phyloP scores from a whole-genome alignment of 441 rosid genomes.

The Jatropha podagrica region DNA sequence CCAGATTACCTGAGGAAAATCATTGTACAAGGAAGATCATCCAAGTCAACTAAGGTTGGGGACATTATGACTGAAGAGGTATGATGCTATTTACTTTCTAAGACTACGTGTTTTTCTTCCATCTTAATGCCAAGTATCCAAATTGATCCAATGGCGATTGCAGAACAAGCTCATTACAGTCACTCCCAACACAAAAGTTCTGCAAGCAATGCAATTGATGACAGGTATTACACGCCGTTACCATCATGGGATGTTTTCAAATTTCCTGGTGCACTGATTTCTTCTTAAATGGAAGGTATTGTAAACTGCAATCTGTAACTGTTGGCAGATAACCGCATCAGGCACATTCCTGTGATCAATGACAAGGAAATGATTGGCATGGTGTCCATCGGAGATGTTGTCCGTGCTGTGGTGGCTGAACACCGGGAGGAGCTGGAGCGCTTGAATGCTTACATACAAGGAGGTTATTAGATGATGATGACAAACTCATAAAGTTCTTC shows the following conservation, averaged over 20 bases:
- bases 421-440: slow-evolving; percentile 89
- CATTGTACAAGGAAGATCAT: slow-evolving; percentile 94
- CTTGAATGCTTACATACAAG: slow-evolving; percentile 83
- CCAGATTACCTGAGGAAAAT: slow-evolving; percentile 90
- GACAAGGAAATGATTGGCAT: slow-evolving; percentile 79
- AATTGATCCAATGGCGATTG: slow-evolving; percentile 13
- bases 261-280: background rate
- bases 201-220: slow-evolving; percentile 93
- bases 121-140: background rate
- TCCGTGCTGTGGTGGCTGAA: slow-evolving; percentile 92
- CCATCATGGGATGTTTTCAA: background rate
- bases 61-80: slow-evolving; percentile 99
- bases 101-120: slow-evolving; percentile 8
- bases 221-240: slow-evolving; percentile 52
- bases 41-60: slow-evolving; percentile 94
- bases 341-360: slow-evolving; percentile 89
- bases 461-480: slow-evolving; percentile 74
- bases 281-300: background rate
- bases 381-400: slow-evolving; percentile 98
- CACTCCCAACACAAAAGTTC: slow-evolving; percentile 82
- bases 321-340: slow-evolving; percentile 71
- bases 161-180: slow-evolving; percentile 95
- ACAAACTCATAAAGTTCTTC: slow-evolving; percentile 21
- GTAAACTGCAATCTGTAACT: slow-evolving; percentile 12
- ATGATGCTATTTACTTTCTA: slow-evolving; percentile 9